Evolutionary conservation across 257 asterid species (phyloP), one percentile per base, ranked within the genome.

Genomic region (Solanum arcanum): DNA sequence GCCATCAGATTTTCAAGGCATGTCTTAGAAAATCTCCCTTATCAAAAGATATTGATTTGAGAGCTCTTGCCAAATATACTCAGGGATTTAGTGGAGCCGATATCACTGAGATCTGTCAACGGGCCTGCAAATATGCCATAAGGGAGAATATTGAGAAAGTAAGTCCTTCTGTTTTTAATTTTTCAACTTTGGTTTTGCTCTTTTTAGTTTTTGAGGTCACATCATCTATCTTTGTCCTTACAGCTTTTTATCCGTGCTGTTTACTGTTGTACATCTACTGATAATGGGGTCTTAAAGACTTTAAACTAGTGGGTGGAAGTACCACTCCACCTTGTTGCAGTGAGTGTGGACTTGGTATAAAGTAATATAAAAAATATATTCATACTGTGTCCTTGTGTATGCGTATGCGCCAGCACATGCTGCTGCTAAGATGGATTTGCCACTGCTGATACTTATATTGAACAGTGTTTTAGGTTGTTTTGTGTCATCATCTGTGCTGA

Each of bases 61-160:
- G 91, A 73, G 93, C 93, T 78, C 94, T 92, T 88, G 94, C 94
- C 86, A 90, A 88, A 80, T 87, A 92, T 86, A 92, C 94, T 75
- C 93, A 91, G 85, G 94, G 94, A 49, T 92, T 92, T 86, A 92
- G 94, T 83, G 94, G 94, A 76, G 94, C 94, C 56, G 94, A 92
- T 85, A 92, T 92, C 83, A 92, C 94, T 0, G 94, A 92, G 90
- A 92, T 92, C 25, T 92, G 94, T 87, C 94, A 92, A 88, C 87
- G 94, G 60, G 92, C 94, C 86, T 91, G 93, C 91, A 92, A 92
- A 88, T 92, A 92, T 64, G 94, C 94, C 88, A 92, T 92, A 25
- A 86, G 94, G 84, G 94, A 92, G 90, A 92, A 92, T 68, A 92
- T 92, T 90, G 94, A 92, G 89, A 92, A 90, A 87, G 94, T 92